These are phyloP conservation scores for Tuber calosporum DNA, from an alignment of 495 filamentous ascomycete genomes.

Conservation along the genomic window DNA sequence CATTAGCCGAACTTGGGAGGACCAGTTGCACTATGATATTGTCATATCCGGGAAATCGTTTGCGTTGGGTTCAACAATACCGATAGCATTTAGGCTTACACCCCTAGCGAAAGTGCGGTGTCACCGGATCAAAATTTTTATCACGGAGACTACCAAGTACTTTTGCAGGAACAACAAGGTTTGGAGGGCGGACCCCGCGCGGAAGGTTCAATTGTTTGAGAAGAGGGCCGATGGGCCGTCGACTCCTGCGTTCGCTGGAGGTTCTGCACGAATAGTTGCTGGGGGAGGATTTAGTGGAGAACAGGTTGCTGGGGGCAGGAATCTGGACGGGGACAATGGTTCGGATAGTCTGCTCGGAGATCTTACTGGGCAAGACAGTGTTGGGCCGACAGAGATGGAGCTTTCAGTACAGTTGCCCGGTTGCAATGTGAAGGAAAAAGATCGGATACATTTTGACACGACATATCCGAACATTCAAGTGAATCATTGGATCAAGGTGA, in stretches of 20 bases:
- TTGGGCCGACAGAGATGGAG: conserved; percentile 93
- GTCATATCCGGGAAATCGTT: conserved; percentile 99
- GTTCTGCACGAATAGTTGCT: conserved; percentile 67
- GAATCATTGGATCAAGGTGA: conserved; percentile 98
- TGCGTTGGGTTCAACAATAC: conserved; percentile 81
- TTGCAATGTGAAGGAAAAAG: conserved; percentile 79
- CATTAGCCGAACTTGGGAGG: conserved; percentile 94
- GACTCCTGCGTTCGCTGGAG: conserved; percentile 68
- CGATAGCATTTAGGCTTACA: conserved; percentile 95
- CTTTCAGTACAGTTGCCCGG: conserved; percentile 93
- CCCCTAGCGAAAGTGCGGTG: conserved; percentile 94
- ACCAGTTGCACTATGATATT: conserved; percentile 97
- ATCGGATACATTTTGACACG: conserved; percentile 83
- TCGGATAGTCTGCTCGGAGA: conserved; percentile 75
- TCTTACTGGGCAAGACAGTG: conserved; percentile 56
- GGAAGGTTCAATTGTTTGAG: conserved; percentile 83
- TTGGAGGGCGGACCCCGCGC: conserved; percentile 72
- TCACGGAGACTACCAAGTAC: conserved; percentile 92
- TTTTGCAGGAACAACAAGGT: conserved; percentile 82
- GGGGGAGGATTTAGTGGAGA: conserved; percentile 62
- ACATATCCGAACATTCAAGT: conserved; percentile 95
- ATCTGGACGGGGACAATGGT: conserved; percentile 46
- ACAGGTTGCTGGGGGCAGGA: conserved; percentile 43
- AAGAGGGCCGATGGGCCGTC: conserved; percentile 78
- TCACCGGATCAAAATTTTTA: conserved; percentile 89